A percentile compares a stretch with the other conserved stretches of the same genome.
Conservation (phyloP, 495 filamentous ascomycete species). For the Aspergillus ostianus region DNA sequence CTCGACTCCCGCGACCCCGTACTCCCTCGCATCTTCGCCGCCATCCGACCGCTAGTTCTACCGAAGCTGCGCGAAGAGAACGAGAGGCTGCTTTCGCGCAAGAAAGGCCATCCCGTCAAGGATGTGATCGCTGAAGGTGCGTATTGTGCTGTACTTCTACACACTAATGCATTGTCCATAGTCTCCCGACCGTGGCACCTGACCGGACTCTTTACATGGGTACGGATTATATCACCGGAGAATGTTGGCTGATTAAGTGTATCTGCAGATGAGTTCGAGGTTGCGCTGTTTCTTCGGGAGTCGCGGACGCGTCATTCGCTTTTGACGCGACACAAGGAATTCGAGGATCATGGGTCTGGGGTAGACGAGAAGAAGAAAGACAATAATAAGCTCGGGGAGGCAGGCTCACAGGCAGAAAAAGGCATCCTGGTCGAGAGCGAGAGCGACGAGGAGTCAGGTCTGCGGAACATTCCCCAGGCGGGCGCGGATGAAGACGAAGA, state of each 20-base stretch:
- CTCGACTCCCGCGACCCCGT: slow-evolving; percentile 64
- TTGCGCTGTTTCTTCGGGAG: slow-evolving; percentile 89
- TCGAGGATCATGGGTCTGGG: slow-evolving; percentile 49
- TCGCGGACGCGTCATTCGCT: slow-evolving; percentile 84
- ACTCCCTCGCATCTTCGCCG: slow-evolving; percentile 76
- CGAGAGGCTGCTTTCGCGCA: slow-evolving; percentile 53
- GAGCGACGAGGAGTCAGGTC: slow-evolving; percentile 29
- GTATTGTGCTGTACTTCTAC: slow-evolving; percentile 1
- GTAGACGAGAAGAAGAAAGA: neutral
- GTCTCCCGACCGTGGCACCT: too few species aligned
- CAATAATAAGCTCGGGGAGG: slow-evolving; percentile 35
- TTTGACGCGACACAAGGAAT: slow-evolving; percentile 75
- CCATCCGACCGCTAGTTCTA: slow-evolving; percentile 78
- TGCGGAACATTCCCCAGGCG: slow-evolving; percentile 39
- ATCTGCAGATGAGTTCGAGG: slow-evolving; percentile 83
- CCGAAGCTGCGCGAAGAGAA: slow-evolving; percentile 90
- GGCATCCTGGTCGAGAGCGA: slow-evolving; percentile 45
- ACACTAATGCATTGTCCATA: too few species aligned
- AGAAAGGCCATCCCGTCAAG: slow-evolving; percentile 76
- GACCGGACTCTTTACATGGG: neutral
- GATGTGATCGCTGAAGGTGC: slow-evolving; percentile 83
- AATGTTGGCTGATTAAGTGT: slow-evolving; percentile 3
- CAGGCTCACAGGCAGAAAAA: slow-evolving; percentile 37
- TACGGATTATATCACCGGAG: neutral
- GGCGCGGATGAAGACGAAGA: slow-evolving; percentile 16